Evolutionary conservation across 2,329 filamentous ascomycete species (phyloP), one percentile per base, ranked within the genome.

Genomic region (Sclerotinia sclerotiorum): DNA sequence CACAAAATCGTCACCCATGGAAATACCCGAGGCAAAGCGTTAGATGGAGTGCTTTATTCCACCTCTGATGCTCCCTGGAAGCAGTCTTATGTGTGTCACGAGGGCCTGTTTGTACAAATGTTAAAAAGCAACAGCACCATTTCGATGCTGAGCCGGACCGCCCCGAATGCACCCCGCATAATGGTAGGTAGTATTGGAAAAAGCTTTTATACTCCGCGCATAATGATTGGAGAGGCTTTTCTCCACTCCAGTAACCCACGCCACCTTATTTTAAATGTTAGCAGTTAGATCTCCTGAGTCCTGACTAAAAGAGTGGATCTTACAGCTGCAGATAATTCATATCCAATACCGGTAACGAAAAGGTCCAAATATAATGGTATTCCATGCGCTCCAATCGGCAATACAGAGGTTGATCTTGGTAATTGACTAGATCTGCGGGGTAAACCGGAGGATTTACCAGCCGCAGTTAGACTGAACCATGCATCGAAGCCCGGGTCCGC

Each of bases 341-440:
- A 27, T 27, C 4, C 56, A 60, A 60, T 60, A 60, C 11, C 6
- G 56, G 17, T 13, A n/a, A 3, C 24, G 17, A 46, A 60, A 19
- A 21, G 24, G 17, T 42, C 21, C 24, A 46, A 19, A 27, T 46
- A 7, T 46, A 29, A 10, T 49, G 44, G 19, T 49, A 5, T 63
- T 19, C 46, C 44, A 63, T 10, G 60, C 60, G 60, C 48, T 19
- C 60, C 60, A 63, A 63, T 63, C 21, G 29, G 29, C n/a, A 21
- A 17, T 6, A 39, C 21, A 17, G 10, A 63, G 27, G 8, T 48
- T 62, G 44, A 39, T 51, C 29, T 63, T 51, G 29, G 29, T 19
- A 39, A 35, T 19, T 24, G 21, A 24, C 11, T 49, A 19, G 13
- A 49, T 62, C 13, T 49, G 42, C 44, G 58, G 58, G 58, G 58